Conservation (phyloP, 768 basidiomycete species). For the Suillus hirtellus region DNA sequence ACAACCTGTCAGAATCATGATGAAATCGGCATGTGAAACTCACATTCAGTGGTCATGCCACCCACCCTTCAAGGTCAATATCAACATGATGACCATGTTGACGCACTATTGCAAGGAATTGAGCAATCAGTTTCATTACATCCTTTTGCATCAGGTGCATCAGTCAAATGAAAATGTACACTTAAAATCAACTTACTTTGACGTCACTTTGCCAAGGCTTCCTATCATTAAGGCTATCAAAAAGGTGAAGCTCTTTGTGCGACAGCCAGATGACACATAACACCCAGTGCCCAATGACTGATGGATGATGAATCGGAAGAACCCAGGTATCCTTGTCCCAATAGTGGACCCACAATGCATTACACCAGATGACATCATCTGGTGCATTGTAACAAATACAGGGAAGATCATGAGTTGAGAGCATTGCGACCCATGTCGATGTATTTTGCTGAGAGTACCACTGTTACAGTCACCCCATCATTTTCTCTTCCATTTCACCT, state of each 20-base stretch:
- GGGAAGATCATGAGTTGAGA: slow-evolving; percentile 16
- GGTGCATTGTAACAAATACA: slow-evolving; percentile 7
- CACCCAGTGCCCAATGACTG: slow-evolving; percentile 32
- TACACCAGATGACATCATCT: slow-evolving; percentile 25
- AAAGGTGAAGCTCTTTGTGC: neutral
- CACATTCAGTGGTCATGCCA: neutral
- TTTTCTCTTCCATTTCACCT: too few relatives aligned
- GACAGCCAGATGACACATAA: slow-evolving; percentile 18
- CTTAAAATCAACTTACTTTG: neutral
- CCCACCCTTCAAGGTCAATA: neutral
- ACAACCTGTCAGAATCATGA: neutral
- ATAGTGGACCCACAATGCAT: slow-evolving; percentile 17
- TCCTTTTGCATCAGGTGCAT: neutral
- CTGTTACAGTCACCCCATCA: too few relatives aligned
- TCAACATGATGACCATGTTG: neutral
- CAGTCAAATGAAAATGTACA: neutral
- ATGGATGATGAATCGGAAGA: slow-evolving; percentile 35
- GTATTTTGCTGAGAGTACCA: neutral
- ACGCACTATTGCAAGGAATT: neutral
- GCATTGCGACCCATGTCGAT: neutral
- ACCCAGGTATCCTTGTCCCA: slow-evolving; percentile 37
- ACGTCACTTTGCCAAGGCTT: neutral
- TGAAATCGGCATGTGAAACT: neutral
- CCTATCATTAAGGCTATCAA: neutral
- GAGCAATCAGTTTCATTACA: neutral